Evolutionary conservation across 2,329 filamentous ascomycete genomes (phyloP).

Genomic region (Ceratocystis cubensis): DNA sequence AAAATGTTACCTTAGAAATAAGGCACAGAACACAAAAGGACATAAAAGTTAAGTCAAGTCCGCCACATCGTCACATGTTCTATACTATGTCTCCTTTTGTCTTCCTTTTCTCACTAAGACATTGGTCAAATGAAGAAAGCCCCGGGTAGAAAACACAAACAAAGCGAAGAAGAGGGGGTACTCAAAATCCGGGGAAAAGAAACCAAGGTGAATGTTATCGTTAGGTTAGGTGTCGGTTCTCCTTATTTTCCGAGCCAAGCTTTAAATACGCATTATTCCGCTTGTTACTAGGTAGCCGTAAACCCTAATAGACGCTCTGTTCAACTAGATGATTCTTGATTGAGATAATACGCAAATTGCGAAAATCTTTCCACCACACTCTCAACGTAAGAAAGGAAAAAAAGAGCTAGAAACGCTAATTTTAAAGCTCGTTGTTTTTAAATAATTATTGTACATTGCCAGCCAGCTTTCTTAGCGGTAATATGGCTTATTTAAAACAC

Average conservation of each 20-base stretch:
- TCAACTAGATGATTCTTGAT: background rate
- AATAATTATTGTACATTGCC: no score
- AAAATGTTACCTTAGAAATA: background rate
- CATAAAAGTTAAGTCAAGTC: background rate
- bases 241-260: background rate
- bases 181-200: background rate
- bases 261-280: no score
- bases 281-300: background rate
- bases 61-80: background rate
- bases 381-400: no score
- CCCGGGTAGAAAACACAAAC: no score
- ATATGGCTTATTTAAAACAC: no score
- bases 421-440: no score
- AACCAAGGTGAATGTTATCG: background rate
- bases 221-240: background rate
- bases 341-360: no score
- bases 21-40: background rate
- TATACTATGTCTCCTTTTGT: background rate
- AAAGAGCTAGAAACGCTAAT: no score
- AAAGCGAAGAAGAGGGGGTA: background rate
- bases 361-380: no score
- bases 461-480: no score
- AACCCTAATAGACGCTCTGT: background rate
- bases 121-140: background rate
- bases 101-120: background rate